These are phyloP conservation scores for Tetrapyrgos nigripes DNA, from an alignment of 1,284 basidiomycete genomes.

Conservation along the genomic window DNA sequence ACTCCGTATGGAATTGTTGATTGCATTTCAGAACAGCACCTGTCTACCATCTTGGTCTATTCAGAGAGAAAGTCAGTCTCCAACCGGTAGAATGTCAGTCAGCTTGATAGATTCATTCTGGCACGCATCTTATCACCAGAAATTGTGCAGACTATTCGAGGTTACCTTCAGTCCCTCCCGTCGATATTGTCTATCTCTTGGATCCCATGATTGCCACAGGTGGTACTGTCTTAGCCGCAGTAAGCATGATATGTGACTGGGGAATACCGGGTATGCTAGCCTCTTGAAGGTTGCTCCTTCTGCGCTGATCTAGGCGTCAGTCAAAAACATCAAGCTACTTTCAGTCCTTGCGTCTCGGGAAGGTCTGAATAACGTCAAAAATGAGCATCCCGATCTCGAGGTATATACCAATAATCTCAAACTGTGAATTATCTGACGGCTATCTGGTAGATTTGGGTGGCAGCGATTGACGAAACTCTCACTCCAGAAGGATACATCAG, in stretches of 20 bases:
- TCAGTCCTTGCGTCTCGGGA: conserved; percentile 81
- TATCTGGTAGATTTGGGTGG: conserved; percentile 76
- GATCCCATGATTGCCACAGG: conserved; percentile 96
- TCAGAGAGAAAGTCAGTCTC: conserved; percentile 87
- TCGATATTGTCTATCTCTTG: conserved; percentile 86
- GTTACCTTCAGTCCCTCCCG: conserved; percentile 77
- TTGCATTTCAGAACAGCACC: conserved; percentile 63
- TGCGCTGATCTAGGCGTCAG: conserved; percentile 39
- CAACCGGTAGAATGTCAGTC: conserved; percentile 91
- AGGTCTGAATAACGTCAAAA: conserved; percentile 74
- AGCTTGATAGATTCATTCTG: neutral
- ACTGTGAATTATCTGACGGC: conserved; percentile 7
- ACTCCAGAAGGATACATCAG: conserved; percentile 79
- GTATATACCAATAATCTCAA: conserved; percentile 41
- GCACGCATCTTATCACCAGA: conserved; percentile 12
- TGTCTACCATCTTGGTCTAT: conserved; percentile 91
- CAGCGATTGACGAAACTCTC: conserved; percentile 77
- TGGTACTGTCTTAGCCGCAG: conserved; percentile 88
- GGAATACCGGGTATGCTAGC: conserved; percentile 68
- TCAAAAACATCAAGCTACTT: conserved; percentile 82
- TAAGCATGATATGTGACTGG: conserved; percentile 88
- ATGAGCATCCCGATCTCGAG: conserved; percentile 82
- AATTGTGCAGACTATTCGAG: conserved; percentile 83
- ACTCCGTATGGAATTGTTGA: neutral
- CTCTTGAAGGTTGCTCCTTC: conserved; percentile 3